Base-by-base conservation (phyloP, 2,329 filamentous ascomycete genomes). In the Cercospora nicotianae region DNA sequence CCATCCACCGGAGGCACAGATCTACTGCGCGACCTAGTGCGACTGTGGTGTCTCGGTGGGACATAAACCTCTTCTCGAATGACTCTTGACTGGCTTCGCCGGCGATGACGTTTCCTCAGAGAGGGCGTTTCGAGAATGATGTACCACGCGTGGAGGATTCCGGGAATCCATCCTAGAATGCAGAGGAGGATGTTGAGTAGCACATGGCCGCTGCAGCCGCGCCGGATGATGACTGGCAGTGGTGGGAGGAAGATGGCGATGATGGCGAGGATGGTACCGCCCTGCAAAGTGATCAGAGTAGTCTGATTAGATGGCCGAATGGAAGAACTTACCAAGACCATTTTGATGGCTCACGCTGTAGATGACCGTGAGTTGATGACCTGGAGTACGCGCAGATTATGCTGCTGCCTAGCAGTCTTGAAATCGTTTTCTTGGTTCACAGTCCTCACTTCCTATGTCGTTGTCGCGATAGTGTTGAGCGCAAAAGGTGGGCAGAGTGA, bases 221-320 rank as follows among this genome's bases (percentile, higher is more conserved):
- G 87, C 87, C 96, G 92, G 73, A 96, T 89, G 86, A 96, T 93
- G 79, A 96, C 93, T 83, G 92, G 92, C 59, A 96, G 83, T 78
- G 93, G 93, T 64, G 93, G 93, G 73, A 96, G 87, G 67, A 72
- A 67, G 64, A 72, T 67, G 64, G 70, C 68, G 60, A 69, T 68
- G 55, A 72, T 65, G 64, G 61, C 70, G 59, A 72, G 68, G 28
- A 70, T 28, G 10, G 65, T 45, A 18, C 70, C 70, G 68, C 70
- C 70, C 70, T 72, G 63, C 6, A 13, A 20, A 48, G 36, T 20
- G 13, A 28, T 31, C 23, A 53, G 39, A 51, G 5, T n/a, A 13
- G 23, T 30, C 28, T 10, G 10, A 30, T 23, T 0, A 26, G 20
- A 13, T 10, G 16, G 33, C n/a, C 16, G n/a, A 48, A 36, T 4